These are phyloP conservation scores for Durusdinium trenchii DNA, from an alignment of 73 alveolate species.

Conservation along the genomic window DNA sequence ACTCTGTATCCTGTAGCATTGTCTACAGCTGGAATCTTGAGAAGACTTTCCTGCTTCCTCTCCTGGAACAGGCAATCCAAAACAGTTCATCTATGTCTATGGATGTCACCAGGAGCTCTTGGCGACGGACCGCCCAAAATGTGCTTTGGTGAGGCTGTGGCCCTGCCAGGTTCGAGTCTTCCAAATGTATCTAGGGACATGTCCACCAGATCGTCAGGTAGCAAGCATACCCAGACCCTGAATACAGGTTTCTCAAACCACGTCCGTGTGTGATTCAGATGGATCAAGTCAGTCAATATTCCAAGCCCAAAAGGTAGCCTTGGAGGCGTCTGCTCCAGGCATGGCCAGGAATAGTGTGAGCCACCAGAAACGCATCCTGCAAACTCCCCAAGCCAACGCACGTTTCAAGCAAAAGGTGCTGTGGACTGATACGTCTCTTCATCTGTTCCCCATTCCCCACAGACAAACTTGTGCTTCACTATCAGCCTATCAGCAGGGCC, in stretches of 20 bases:
- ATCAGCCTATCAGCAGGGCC: background rate
- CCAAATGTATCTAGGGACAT: no score
- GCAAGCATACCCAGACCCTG: background rate
- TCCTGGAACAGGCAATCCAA: no score
- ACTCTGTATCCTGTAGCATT: no score
- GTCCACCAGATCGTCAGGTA: no score
- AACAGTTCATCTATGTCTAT: no score
- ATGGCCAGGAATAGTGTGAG: background rate
- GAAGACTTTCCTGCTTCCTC: no score
- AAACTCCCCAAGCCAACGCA: background rate
- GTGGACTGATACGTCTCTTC: background rate
- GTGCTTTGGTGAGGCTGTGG: constrained; percentile 57
- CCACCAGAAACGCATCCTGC: constrained; percentile 28
- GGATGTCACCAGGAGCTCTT: no score
- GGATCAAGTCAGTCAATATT: background rate
- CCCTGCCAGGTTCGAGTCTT: background rate
- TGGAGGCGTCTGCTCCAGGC: constrained; percentile 41
- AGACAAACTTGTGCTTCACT: no score
- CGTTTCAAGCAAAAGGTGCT: background rate
- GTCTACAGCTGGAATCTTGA: no score
- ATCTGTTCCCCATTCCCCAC: no score
- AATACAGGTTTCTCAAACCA: background rate
- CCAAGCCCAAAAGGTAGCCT: background rate
- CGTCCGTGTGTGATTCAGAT: background rate
- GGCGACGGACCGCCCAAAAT: background rate